Percentiles rank a stretch among this genome's conserved stretches.
phyloP scores from a whole-genome alignment of 1,284 basidiomycete genomes.

The Ceratobasidium sp. region DNA sequence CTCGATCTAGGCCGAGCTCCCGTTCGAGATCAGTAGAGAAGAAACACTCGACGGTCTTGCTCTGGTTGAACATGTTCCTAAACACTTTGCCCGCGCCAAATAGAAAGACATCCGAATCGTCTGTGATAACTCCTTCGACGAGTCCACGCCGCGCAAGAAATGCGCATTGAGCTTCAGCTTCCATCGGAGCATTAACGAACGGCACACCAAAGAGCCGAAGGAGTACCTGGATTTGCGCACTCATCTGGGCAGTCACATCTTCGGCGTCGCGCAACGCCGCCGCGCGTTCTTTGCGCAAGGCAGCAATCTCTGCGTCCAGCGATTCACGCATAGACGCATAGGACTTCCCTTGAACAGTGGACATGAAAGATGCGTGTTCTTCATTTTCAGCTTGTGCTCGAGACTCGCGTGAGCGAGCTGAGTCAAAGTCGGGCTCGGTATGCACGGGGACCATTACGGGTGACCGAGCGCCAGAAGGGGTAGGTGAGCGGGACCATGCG shows the following conservation, averaged over 20 bases:
- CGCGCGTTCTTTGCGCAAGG: slow-evolving; percentile 86
- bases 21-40: slow-evolving; percentile 86
- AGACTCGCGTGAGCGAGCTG: slow-evolving; percentile 22
- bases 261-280: slow-evolving; percentile 94
- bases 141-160: slow-evolving; percentile 87
- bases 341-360: slow-evolving; percentile 88
- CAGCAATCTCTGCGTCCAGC: slow-evolving; percentile 92
- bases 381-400: slow-evolving; percentile 81
- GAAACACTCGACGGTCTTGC: slow-evolving; percentile 98
- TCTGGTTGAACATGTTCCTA: slow-evolving; percentile 99
- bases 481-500: slow-evolving; percentile 70
- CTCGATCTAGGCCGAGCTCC: slow-evolving; percentile 90
- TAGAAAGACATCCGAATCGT: slow-evolving; percentile 98
- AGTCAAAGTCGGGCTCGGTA: slow-evolving; percentile 36
- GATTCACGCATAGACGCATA: slow-evolving; percentile 85
- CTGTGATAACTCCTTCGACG: slow-evolving; percentile 98
- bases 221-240: slow-evolving; percentile 95
- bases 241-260: slow-evolving; percentile 95
- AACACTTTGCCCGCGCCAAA: slow-evolving; percentile 95
- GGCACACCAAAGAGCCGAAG: slow-evolving; percentile 96
- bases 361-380: slow-evolving; percentile 92
- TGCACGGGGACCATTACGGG: slow-evolving; percentile 39
- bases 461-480: slow-evolving; percentile 57
- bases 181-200: slow-evolving; percentile 98
- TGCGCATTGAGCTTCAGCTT: slow-evolving; percentile 99